phyloP scores from a whole-genome alignment of 805 yeast genomes.

The Metschnikowia cubensis region DNA sequence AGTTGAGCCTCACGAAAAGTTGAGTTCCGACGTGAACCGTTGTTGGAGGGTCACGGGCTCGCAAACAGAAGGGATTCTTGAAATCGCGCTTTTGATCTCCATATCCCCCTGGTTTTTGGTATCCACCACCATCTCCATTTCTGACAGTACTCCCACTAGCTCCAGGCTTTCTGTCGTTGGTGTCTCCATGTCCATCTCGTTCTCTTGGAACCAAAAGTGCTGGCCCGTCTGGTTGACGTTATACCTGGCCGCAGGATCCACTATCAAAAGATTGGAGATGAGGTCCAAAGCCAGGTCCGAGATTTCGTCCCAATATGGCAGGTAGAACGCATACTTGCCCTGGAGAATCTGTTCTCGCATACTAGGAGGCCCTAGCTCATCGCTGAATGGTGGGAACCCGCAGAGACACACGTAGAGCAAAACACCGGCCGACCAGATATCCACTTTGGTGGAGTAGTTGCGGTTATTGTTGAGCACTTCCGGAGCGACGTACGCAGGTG shows the following conservation, averaged over 20 bases:
- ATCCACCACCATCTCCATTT: not conserved
- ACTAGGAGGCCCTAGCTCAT: conserved; percentile 73
- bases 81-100: not conserved
- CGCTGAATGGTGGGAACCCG: conserved; percentile 85
- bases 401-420: conserved; percentile 72
- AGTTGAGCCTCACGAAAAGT: not conserved
- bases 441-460: conserved; percentile 66
- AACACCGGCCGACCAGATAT: conserved; percentile 81
- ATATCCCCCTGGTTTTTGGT: not conserved
- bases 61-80: conserved; percentile 3
- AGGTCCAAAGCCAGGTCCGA: conserved; percentile 63
- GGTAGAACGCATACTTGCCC: conserved; percentile 68
- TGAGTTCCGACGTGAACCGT: conserved; percentile 16
- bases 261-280: conserved; percentile 56
- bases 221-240: conserved; percentile 35
- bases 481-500: conserved; percentile 86
- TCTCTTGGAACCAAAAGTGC: conserved; percentile 45
- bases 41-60: conserved; percentile 18
- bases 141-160: too few species aligned
- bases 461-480: conserved; percentile 59
- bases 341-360: conserved; percentile 70
- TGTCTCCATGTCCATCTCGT: not conserved
- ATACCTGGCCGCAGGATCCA: conserved; percentile 44
- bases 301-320: conserved; percentile 77
- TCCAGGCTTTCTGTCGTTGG: too few species aligned